Conservation (phyloP, 192 early-diverging fungal species). For the Rhizoclosmatium sp. region DNA sequence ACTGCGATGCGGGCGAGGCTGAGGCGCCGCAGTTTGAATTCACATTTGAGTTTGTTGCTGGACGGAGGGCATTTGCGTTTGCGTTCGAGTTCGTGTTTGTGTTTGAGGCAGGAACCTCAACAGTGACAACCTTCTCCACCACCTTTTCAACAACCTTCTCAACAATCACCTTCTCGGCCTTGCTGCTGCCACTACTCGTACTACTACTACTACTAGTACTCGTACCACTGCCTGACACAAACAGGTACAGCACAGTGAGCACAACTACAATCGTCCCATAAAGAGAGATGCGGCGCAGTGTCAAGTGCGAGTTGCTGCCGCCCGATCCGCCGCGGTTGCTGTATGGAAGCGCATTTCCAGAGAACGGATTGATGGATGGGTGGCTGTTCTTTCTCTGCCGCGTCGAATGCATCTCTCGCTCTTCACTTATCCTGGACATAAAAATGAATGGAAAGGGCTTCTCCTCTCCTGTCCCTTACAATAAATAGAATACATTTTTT, state of each 20-base stretch:
- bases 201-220: neutral
- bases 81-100: neutral
- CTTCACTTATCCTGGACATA: neutral
- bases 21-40: neutral
- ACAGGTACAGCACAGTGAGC: neutral
- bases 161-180: neutral
- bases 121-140: neutral
- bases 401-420: neutral
- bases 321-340: neutral
- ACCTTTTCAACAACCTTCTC: too few relatives aligned
- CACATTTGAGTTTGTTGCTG: neutral
- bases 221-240: neutral
- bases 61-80: neutral
- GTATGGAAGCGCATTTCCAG: neutral
- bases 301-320: neutral
- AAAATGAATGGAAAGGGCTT: neutral
- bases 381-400: slow-evolving; percentile 12
- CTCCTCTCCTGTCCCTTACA: neutral
- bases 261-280: neutral
- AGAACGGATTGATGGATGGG: neutral
- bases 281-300: slow-evolving; percentile 4
- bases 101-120: neutral
- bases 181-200: neutral
- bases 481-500: neutral
- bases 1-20: slow-evolving; percentile 59